phyloP scores from a whole-genome alignment of 2,329 filamentous ascomycete species.

The Apiospora malaysiana region DNA sequence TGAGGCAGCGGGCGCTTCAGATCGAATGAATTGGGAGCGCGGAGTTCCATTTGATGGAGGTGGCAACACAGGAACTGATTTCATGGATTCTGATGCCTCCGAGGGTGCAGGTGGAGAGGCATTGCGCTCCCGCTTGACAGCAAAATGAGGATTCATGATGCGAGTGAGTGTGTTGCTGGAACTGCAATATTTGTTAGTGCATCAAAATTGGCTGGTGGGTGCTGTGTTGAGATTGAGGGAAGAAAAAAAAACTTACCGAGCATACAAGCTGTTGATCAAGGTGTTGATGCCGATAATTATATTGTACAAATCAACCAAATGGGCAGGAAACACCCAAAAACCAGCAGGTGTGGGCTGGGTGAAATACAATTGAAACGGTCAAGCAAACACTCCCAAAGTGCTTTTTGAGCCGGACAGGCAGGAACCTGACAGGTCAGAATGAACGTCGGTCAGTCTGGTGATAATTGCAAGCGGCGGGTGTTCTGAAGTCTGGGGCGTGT shows the following conservation, averaged over 20 bases:
- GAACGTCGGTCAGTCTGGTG: neutral
- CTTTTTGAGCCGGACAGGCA: neutral
- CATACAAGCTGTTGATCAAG: neutral
- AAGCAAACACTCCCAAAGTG: neutral
- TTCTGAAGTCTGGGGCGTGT: neutral
- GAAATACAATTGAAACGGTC: neutral
- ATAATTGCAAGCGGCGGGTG: neutral
- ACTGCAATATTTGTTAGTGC: neutral
- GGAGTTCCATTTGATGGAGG: neutral
- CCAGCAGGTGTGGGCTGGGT: neutral
- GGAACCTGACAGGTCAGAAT: neutral
- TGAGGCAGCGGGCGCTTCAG: neutral
- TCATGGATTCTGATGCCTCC: slow-evolving; percentile 7
- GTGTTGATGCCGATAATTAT: too few relatives aligned
- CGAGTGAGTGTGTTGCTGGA: neutral
- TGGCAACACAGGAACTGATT: neutral
- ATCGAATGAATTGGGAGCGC: slow-evolving; percentile 10
- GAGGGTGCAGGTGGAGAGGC: neutral
- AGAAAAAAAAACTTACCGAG: slow-evolving; percentile 3
- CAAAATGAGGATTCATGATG: slow-evolving; percentile 11
- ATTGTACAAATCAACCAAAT: slow-evolving; percentile 1
- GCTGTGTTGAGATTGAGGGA: neutral
- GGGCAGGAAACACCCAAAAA: neutral
- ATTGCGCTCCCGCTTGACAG: slow-evolving; percentile 22
- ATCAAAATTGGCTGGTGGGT: neutral